A percentile compares a stretch with the other conserved stretches of the same genome.
These are phyloP conservation scores for Clonostachys rosea DNA, from an alignment of 2,329 filamentous ascomycete species.

Conservation along the genomic window DNA sequence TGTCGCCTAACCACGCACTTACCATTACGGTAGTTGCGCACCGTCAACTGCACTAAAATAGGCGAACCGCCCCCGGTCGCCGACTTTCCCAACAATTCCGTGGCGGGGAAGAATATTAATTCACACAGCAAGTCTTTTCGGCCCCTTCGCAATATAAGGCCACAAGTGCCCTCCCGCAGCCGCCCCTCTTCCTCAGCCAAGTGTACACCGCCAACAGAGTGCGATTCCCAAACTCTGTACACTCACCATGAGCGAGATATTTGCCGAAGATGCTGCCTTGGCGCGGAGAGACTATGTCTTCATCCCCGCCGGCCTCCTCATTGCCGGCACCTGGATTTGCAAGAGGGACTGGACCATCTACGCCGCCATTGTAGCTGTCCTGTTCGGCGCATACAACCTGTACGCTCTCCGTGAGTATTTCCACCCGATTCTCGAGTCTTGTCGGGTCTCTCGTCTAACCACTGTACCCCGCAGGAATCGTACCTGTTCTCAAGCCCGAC, in stretches of 20 bases:
- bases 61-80: not conserved
- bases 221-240: not conserved
- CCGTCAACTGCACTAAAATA: not conserved
- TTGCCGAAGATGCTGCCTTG: constrained; percentile 8
- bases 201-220: not conserved
- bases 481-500: constrained; percentile 78
- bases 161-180: not conserved
- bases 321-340: constrained; percentile 71
- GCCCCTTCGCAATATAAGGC: constrained; percentile 1
- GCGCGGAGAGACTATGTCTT: constrained; percentile 61
- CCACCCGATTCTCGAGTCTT: not conserved
- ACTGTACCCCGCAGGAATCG: not conserved
- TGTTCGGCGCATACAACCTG: constrained; percentile 68
- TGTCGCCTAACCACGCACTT: no score
- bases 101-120: not conserved
- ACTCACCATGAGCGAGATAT: constrained; percentile 1
- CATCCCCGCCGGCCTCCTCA: constrained; percentile 73
- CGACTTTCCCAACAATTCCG: not conserved
- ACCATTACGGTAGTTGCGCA: no score
- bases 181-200: not conserved
- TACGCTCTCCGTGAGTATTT: constrained; percentile 60
- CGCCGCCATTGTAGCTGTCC: constrained; percentile 61
- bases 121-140: not conserved
- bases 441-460: not conserved
- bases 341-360: constrained; percentile 75